Percentiles rank a stretch among this genome's conserved stretches.
These are phyloP conservation scores for Claviceps sp. DNA, from an alignment of 2,329 filamentous ascomycete genomes.

Conservation along the genomic window DNA sequence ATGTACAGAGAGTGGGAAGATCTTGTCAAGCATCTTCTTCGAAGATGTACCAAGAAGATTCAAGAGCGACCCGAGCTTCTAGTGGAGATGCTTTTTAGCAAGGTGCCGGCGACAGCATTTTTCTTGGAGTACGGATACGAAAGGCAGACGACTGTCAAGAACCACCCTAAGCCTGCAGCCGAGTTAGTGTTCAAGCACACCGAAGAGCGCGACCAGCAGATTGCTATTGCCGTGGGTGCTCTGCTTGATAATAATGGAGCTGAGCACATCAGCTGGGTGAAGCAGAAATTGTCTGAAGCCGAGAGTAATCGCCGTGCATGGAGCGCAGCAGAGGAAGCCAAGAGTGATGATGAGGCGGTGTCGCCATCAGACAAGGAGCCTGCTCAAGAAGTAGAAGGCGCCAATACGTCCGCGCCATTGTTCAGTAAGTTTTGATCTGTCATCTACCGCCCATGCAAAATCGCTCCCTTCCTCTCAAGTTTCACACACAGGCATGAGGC, in stretches of 20 bases:
- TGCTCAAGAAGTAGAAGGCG: constrained; percentile 13
- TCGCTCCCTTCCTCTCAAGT: background rate
- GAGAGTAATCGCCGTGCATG: constrained; percentile 63
- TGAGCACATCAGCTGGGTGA: constrained; percentile 71
- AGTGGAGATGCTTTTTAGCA: constrained; percentile 90
- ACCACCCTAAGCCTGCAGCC: constrained; percentile 55
- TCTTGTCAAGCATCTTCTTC: constrained; percentile 70
- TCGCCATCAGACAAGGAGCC: constrained; percentile 15
- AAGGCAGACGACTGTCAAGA: constrained; percentile 56
- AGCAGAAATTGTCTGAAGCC: constrained; percentile 53
- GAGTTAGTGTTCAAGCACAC: constrained; percentile 72
- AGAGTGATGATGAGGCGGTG: constrained; percentile 25
- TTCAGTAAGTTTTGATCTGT: constrained; percentile 17
- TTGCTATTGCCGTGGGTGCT: constrained; percentile 67
- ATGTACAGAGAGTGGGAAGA: constrained; percentile 83
- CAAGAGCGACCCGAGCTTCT: constrained; percentile 74
- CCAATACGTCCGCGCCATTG: constrained; percentile 16
- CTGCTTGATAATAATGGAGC: constrained; percentile 68
- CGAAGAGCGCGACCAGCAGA: constrained; percentile 54
- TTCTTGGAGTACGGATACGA: constrained; percentile 88
- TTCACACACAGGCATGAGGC: background rate
- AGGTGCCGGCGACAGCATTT: constrained; percentile 68
- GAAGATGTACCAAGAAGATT: constrained; percentile 70
- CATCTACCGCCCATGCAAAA: background rate
- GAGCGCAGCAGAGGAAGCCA: constrained; percentile 57